Percentiles rank a stretch among this genome's conserved stretches.
These are phyloP conservation scores for Eucalyptus caleyi DNA, from an alignment of 345 rosid species.

Conservation along the genomic window DNA sequence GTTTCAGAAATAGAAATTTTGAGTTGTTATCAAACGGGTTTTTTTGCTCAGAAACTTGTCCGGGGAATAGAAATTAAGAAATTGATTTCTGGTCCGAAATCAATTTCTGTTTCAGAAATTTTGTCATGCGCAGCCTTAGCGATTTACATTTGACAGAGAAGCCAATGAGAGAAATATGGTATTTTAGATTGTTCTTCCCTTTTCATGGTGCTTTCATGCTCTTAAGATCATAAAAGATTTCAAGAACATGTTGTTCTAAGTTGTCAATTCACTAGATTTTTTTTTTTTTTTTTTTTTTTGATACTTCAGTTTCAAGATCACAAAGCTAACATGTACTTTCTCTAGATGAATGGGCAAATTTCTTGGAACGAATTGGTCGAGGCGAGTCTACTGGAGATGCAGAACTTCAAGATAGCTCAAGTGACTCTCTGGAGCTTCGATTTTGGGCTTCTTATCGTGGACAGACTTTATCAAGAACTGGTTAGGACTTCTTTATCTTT, in stretches of 20 bases:
- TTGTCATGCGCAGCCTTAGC: too few species aligned
- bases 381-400: constrained; percentile 53
- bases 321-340: background rate
- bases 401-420: constrained; percentile 66
- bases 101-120: too few species aligned
- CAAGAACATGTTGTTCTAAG: background rate
- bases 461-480: constrained; percentile 95
- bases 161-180: background rate
- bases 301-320: background rate
- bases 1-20: too few species aligned
- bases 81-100: too few species aligned
- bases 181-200: background rate
- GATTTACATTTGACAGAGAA: background rate
- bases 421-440: constrained; percentile 89
- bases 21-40: too few species aligned
- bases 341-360: constrained; percentile 98
- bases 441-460: constrained; percentile 98
- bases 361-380: constrained; percentile 83
- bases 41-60: too few species aligned
- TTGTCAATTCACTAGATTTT: background rate
- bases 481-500: constrained; percentile 17
- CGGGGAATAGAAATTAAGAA: too few species aligned
- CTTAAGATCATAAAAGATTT: background rate
- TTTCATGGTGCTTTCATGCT: background rate
- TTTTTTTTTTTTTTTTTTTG: background rate